Conservation (phyloP, 2,329 filamentous ascomycete genomes). For the Aspergillus floridensis region DNA sequence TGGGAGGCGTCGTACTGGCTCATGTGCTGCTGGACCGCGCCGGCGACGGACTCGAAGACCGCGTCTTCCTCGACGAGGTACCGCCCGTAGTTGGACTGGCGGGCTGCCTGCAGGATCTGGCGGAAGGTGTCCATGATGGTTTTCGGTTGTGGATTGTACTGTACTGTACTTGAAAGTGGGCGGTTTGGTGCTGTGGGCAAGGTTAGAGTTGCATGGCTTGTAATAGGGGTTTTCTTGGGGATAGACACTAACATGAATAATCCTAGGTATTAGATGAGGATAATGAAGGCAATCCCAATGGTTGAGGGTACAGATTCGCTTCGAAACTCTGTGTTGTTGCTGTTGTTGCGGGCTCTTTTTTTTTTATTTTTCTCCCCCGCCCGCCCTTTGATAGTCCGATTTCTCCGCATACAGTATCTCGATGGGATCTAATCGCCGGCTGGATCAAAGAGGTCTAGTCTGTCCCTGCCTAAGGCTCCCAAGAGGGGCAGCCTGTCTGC, state of each 20-base stretch:
- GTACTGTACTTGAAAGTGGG: no score
- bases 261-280: no score
- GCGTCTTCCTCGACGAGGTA: not conserved
- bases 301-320: no score
- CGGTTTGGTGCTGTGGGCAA: not conserved
- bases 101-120: not conserved
- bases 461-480: not conserved
- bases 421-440: not conserved
- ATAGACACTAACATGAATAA: no score
- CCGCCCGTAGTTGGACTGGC: not conserved
- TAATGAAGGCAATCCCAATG: no score
- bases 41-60: slow-evolving; percentile 1
- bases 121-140: not conserved
- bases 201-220: not conserved
- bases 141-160: no score
- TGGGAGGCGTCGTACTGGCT: slow-evolving; percentile 16
- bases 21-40: slow-evolving; percentile 12
- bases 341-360: no score
- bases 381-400: no score
- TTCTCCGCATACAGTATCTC: not conserved
- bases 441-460: not conserved
- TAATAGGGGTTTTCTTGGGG: no score
- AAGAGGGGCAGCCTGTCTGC: no score
- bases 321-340: no score
- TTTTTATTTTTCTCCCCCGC: no score